These are phyloP conservation scores for Candida dendrica DNA, from an alignment of 805 yeast species.

Conservation along the genomic window DNA sequence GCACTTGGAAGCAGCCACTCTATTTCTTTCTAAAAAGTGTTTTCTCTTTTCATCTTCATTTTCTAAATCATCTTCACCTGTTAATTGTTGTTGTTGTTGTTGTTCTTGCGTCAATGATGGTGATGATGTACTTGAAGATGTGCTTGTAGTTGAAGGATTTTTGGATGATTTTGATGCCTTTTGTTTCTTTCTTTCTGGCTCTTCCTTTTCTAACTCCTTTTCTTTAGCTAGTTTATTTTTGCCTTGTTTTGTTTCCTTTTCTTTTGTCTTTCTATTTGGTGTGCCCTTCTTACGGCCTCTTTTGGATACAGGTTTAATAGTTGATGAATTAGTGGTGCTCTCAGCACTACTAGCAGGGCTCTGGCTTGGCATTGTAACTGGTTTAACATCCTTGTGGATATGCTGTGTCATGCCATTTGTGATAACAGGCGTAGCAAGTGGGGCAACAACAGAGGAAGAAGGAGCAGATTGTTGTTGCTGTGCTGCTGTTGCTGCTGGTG, in stretches of 20 bases:
- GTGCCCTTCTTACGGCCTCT: background rate
- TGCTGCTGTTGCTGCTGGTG: background rate
- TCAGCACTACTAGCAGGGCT: background rate
- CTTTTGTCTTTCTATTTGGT: background rate
- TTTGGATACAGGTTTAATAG: background rate
- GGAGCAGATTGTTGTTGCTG: background rate
- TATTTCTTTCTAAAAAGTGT: slow-evolving; percentile 78
- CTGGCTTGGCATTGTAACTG: background rate
- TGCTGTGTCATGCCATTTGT: background rate
- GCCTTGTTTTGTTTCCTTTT: background rate
- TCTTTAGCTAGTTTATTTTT: background rate
- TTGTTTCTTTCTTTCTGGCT: slow-evolving; percentile 2
- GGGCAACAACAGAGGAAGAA: background rate
- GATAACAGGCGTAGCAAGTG: no score
- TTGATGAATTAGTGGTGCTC: background rate
- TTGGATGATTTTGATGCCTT: background rate
- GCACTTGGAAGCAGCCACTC: slow-evolving; percentile 94
- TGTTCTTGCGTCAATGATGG: no score
- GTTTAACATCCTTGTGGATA: background rate
- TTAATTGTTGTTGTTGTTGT: no score
- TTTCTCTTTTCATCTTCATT: slow-evolving; percentile 71
- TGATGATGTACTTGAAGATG: background rate
- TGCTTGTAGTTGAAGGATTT: slow-evolving; percentile 2
- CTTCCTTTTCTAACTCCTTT: background rate
- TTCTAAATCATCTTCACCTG: slow-evolving; percentile 14